phyloP scores from a whole-genome alignment of 139 green algal genomes.

The Parachlorella kessleri region DNA sequence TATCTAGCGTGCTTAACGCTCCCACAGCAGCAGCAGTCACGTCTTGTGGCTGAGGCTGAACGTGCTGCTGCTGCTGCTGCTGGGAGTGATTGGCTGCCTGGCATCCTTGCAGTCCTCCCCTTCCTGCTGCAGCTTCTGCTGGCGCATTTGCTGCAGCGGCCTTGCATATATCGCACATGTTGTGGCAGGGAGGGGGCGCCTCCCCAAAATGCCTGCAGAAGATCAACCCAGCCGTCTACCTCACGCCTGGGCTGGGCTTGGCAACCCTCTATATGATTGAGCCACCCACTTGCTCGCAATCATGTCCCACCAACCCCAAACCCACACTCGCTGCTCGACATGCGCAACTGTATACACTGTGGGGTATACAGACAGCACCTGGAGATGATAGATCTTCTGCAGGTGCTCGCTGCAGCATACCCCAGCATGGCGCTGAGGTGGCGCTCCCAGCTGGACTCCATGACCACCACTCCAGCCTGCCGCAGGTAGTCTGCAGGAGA shows the following conservation, averaged over 20 bases:
- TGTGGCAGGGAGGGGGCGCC: constrained; percentile 47
- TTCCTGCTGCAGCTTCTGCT: constrained; percentile 1
- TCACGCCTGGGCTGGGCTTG: too few species aligned
- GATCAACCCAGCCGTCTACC: too few species aligned
- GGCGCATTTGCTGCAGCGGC: too few species aligned
- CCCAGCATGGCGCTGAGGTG: constrained; percentile 54
- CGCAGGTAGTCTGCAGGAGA: constrained; percentile 54
- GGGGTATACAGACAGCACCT: too few species aligned
- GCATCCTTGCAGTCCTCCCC: neutral
- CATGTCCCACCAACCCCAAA: too few species aligned
- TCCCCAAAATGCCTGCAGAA: constrained; percentile 72
- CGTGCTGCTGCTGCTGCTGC: neutral
- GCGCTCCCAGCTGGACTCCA: constrained; percentile 63
- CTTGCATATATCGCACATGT: constrained; percentile 55
- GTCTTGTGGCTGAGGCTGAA: constrained; percentile 21
- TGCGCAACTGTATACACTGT: too few species aligned
- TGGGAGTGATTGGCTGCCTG: neutral
- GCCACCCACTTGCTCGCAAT: too few species aligned
- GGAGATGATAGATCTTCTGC: constrained; percentile 49
- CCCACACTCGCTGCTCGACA: too few species aligned
- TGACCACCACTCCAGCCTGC: constrained; percentile 61
- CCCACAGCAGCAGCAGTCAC: constrained; percentile 30
- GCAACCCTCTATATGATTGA: too few species aligned
- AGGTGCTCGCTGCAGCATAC: constrained; percentile 53
- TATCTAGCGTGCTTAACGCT: constrained; percentile 14